phyloP scores from a whole-genome alignment of 108 stramenopile species.

The Epithemia pelagica region DNA sequence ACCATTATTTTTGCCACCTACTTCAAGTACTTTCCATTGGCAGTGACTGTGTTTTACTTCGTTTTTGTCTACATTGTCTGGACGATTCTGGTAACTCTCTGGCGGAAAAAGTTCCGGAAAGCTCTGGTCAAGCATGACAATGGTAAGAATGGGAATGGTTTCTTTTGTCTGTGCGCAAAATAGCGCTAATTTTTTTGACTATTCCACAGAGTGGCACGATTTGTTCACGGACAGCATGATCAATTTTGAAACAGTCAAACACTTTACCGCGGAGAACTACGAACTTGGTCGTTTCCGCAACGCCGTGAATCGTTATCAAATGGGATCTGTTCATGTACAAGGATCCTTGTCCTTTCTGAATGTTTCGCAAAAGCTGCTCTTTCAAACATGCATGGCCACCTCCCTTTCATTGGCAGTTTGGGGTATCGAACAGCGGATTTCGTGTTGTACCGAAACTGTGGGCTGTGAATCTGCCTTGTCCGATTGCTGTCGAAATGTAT shows the following conservation, averaged over 20 bases:
- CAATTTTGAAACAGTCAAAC: slow-evolving; percentile 98
- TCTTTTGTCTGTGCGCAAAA: too few relatives aligned
- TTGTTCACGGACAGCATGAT: slow-evolving; percentile 83
- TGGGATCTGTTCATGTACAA: slow-evolving; percentile 68
- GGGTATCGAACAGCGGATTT: slow-evolving; percentile 50
- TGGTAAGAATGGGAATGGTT: too few relatives aligned
- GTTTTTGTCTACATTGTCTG: slow-evolving; percentile 83
- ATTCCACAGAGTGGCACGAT: slow-evolving; percentile 78
- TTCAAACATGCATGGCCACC: slow-evolving; percentile 75
- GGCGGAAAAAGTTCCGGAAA: slow-evolving; percentile 95
- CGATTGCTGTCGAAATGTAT: slow-evolving; percentile 54
- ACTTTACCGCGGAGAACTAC: slow-evolving; percentile 90
- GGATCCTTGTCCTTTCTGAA: slow-evolving; percentile 85
- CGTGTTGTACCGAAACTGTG: slow-evolving; percentile 48
- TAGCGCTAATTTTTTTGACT: too few relatives aligned
- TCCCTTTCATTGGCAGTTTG: slow-evolving; percentile 58
- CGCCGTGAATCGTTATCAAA: slow-evolving; percentile 74
- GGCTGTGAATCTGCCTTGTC: slow-evolving; percentile 59
- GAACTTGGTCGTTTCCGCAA: slow-evolving; percentile 74
- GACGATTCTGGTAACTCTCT: slow-evolving; percentile 89
- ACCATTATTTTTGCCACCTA: slow-evolving; percentile 86
- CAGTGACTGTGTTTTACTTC: slow-evolving; percentile 81
- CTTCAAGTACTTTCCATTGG: slow-evolving; percentile 68
- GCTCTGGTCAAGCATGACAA: slow-evolving; percentile 65
- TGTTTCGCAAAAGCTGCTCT: slow-evolving; percentile 80